Evolutionary conservation across 345 rosid species (phyloP).

Genomic region (Melaleuca quinquenervia): DNA sequence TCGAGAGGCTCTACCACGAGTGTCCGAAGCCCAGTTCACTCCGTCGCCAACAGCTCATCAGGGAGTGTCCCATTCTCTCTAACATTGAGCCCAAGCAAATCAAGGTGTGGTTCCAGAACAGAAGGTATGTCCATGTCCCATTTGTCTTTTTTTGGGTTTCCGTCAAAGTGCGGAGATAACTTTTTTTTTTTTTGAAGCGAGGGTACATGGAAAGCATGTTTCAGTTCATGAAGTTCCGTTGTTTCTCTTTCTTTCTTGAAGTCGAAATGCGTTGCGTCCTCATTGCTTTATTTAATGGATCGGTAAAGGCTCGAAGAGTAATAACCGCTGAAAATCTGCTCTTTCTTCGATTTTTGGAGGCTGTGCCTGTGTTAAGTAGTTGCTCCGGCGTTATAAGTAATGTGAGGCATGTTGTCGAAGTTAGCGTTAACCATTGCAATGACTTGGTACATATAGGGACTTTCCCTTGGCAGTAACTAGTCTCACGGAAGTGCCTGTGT

Average conservation of each 20-base stretch:
- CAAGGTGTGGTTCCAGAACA: conserved; percentile 99
- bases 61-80: conserved; percentile 99
- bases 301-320: neutral
- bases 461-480: neutral
- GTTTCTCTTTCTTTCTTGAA: neutral
- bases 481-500: neutral
- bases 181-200: neutral
- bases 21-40: conserved; percentile 99
- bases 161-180: neutral
- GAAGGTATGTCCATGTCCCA: conserved; percentile 46
- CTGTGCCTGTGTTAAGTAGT: neutral
- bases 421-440: neutral
- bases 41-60: conserved; percentile 94
- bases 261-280: neutral
- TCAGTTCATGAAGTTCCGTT: neutral
- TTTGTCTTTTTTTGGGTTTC: neutral
- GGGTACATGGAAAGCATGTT: neutral
- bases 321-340: neutral
- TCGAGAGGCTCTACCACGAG: conserved; percentile 97
- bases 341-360: neutral
- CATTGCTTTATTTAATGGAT: neutral
- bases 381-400: neutral
- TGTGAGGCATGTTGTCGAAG: neutral
- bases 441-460: neutral
- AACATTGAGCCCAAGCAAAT: conserved; percentile 98